Percentiles rank a stretch among this genome's conserved stretches.
Conservation (phyloP, 2,329 filamentous ascomycete genomes). For the Sclerotinia trifoliorum region DNA sequence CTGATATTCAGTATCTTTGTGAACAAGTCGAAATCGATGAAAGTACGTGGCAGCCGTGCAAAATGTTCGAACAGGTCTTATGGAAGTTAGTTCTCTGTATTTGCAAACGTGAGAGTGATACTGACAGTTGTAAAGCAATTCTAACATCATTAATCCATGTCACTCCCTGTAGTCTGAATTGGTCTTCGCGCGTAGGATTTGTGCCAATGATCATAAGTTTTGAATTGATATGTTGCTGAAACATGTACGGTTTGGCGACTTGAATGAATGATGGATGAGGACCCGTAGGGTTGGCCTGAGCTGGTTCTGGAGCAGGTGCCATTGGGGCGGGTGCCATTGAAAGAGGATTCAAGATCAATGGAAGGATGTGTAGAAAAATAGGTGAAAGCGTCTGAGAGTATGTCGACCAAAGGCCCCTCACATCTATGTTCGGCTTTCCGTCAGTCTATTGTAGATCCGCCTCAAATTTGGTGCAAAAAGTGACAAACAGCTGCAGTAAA, state of each 20-base stretch:
- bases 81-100: constrained; percentile 14
- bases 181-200: constrained; percentile 77
- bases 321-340: constrained; percentile 24
- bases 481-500: constrained; percentile 7
- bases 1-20: constrained; percentile 82
- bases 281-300: constrained; percentile 25
- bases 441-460: neutral
- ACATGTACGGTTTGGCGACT: constrained; percentile 66
- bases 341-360: neutral
- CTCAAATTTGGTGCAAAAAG: neutral
- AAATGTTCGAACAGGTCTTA: constrained; percentile 82
- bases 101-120: constrained; percentile 25
- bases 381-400: neutral
- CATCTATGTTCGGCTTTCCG: constrained; percentile 1
- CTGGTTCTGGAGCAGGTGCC: constrained; percentile 28
- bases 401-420: neutral
- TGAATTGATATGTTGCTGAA: constrained; percentile 75
- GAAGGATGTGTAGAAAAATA: neutral
- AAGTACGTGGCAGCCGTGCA: constrained; percentile 91
- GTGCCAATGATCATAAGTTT: constrained; percentile 68
- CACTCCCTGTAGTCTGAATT: constrained; percentile 78
- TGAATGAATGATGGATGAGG: constrained; percentile 41
- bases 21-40: constrained; percentile 85
- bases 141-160: constrained; percentile 86
- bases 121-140: constrained; percentile 74